A percentile compares a stretch with the other conserved stretches of the same genome.
Evolutionary conservation across 2,329 filamentous ascomycete species (phyloP).

Genomic region (Sporothrix schenckii): DNA sequence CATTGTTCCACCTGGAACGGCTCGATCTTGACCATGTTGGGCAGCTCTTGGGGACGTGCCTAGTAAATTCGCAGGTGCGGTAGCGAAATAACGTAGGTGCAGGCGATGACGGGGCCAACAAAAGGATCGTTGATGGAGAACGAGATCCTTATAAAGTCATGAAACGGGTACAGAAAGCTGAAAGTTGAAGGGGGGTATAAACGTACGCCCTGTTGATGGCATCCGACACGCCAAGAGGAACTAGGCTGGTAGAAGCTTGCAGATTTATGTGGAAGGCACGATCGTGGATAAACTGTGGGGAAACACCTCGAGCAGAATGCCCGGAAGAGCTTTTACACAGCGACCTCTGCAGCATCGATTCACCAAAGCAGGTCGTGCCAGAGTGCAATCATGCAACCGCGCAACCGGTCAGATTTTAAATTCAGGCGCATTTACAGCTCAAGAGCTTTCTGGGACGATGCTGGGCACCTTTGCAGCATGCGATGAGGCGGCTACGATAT

Average conservation of each 20-base stretch:
- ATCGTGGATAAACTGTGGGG: neutral
- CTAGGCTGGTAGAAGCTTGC: slow-evolving; percentile 13
- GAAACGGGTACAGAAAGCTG: neutral
- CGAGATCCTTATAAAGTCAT: too few relatives aligned
- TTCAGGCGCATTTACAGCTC: too few relatives aligned
- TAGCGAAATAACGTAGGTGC: neutral
- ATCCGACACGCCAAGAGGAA: neutral
- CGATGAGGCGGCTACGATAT: neutral
- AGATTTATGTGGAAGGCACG: neutral
- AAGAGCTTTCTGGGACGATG: too few relatives aligned
- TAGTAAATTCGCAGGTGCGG: neutral
- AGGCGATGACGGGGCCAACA: too few relatives aligned
- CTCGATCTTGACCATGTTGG: slow-evolving; percentile 52
- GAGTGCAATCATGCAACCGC: too few relatives aligned
- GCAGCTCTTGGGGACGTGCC: neutral
- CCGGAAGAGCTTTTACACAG: too few relatives aligned
- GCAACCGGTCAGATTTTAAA: too few relatives aligned
- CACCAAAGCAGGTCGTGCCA: too few relatives aligned
- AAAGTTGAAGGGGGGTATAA: neutral
- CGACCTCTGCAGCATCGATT: too few relatives aligned
- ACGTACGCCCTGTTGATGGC: slow-evolving; percentile 17
- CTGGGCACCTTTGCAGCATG: neutral
- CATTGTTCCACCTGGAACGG: slow-evolving; percentile 73
- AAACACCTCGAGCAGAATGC: neutral
- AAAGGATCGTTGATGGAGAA: neutral